Base-by-base conservation (phyloP, 2,329 filamentous ascomycete genomes). In the Ophiostoma australiae region DNA sequence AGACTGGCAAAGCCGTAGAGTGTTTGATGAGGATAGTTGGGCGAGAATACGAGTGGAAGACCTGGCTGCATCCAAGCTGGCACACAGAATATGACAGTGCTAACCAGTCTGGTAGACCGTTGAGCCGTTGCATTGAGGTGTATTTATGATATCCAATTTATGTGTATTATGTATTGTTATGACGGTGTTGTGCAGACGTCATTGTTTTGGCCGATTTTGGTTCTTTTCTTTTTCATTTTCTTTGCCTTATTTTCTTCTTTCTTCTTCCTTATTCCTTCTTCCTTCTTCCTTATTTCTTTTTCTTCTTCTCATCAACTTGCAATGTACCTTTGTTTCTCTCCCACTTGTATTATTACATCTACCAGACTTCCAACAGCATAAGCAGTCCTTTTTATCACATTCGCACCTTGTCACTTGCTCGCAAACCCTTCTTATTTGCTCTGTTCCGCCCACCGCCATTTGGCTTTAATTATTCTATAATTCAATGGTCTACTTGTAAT, bases 251-350 rank as follows among this genome's bases (percentile, higher is more conserved):
- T 20, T 35, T 65, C 31, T 65, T 35, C 27, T 33, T 63, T 11
- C 11, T 17, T 31, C 15, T 13, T 33, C 27, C 23, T 33, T 15
- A 1, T 33, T 15, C 39, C 68, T 68, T 61, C 68, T 72, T 48
- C n/a, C 72, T 71, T 72, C 68, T 52, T 11, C 27, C 7, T 55
- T 27, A 27, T 8, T 33, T 17, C 3, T 61, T 33, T 23, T 15
- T 61, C 27, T 61, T 7, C 4, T 33, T 33, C 27, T 31, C 27
- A 31, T 31, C 27, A 31, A 3, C 27, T 31, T 31, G 3, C 27
- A 31, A 31, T 31, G 3, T 31, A 31, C 27, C 27, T 31, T 31
- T 31, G 27, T 8, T 31, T 61, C 13, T 13, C 11, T 61, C 15
- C 5, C 58, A 17, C 10, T 27, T 31, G 3, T 58, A 17, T 48